Conservation (phyloP, 1,284 basidiomycete species). For the Spongiforma sp. region DNA sequence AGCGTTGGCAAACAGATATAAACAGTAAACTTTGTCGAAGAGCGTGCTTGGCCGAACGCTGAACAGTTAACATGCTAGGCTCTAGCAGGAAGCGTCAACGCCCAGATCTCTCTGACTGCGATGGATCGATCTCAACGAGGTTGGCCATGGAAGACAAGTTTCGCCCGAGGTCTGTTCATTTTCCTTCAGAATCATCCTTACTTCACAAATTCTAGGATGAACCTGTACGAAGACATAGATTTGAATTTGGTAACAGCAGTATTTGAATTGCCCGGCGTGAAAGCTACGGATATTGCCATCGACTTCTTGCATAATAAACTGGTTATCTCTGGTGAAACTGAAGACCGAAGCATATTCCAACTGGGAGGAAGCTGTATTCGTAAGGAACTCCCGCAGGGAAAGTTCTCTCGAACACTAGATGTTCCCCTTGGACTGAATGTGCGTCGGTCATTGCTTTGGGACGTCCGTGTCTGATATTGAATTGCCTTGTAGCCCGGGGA, state of each 20-base stretch:
- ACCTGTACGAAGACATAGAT: slow-evolving; percentile 16
- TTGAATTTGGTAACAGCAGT: slow-evolving; percentile 47
- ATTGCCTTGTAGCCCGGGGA: slow-evolving; percentile 34
- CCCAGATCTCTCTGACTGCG: too few species aligned
- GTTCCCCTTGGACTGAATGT: not conserved
- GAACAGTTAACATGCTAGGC: too few species aligned
- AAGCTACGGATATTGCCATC: slow-evolving; percentile 45
- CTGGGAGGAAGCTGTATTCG: not conserved
- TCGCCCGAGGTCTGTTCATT: too few species aligned
- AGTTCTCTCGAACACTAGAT: not conserved
- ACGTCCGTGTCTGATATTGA: not conserved
- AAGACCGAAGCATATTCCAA: too few species aligned
- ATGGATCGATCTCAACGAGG: too few species aligned
- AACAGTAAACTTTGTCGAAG: too few species aligned
- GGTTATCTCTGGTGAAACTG: slow-evolving; percentile 45
- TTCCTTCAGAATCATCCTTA: too few species aligned
- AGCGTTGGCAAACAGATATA: too few species aligned
- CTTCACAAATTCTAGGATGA: too few species aligned
- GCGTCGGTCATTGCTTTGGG: not conserved
- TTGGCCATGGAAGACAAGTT: too few species aligned
- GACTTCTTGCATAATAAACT: slow-evolving; percentile 47
- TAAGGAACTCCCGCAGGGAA: not conserved
- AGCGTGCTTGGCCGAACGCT: too few species aligned
- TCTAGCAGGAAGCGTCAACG: too few species aligned
- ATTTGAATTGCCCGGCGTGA: slow-evolving; percentile 51